phyloP scores from a whole-genome alignment of 441 rosid genomes.

The Omphalea diandra region DNA sequence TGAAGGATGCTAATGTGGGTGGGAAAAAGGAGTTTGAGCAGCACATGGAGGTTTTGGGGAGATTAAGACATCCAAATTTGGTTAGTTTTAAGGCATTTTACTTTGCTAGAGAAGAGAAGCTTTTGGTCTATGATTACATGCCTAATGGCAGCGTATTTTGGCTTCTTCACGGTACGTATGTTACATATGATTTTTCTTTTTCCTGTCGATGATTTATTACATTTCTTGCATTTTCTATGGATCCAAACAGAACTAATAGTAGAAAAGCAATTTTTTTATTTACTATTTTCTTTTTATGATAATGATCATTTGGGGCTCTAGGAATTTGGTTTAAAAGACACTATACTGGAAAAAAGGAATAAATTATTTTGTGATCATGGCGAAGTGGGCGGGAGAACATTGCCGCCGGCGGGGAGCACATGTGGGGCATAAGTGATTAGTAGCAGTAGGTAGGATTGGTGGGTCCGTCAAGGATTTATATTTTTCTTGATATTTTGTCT shows the following conservation, averaged over 20 bases:
- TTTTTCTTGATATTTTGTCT: background rate
- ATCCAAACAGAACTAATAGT: background rate
- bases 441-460: background rate
- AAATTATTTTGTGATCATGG: slow-evolving; percentile 17
- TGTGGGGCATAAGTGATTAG: background rate
- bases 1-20: slow-evolving; percentile 72
- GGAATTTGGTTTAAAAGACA: slow-evolving; percentile 2
- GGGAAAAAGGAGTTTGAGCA: slow-evolving; percentile 76
- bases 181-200: too few relatives aligned
- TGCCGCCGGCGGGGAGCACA: slow-evolving; percentile 12
- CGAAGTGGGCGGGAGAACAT: background rate
- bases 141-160: slow-evolving; percentile 90
- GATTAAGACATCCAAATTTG: slow-evolving; percentile 80
- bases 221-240: background rate
- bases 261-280: background rate
- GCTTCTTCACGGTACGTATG: slow-evolving; percentile 86
- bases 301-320: slow-evolving; percentile 14
- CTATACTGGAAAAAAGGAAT: background rate
- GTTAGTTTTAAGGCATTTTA: slow-evolving; percentile 88
- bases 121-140: slow-evolving; percentile 89
- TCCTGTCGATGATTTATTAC: too few relatives aligned
- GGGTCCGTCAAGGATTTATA: background rate
- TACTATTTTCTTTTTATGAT: background rate
- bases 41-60: slow-evolving; percentile 78
- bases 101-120: slow-evolving; percentile 86